Percentiles rank a stretch among this genome's conserved stretches.
Conservation (phyloP, 2,329 filamentous ascomycete species). For the Thielaviopsis musarum region DNA sequence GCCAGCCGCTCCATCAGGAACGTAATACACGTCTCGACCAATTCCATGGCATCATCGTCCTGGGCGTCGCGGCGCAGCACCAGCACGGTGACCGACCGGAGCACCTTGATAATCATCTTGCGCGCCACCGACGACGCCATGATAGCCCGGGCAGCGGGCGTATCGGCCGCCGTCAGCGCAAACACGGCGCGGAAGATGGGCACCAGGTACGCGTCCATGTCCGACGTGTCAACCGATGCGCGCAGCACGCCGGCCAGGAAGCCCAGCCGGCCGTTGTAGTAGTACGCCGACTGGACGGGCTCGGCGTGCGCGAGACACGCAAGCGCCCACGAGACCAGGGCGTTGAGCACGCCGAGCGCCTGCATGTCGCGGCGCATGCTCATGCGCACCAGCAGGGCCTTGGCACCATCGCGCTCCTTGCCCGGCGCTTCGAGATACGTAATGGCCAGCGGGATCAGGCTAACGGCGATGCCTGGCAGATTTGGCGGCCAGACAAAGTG, state of each 20-base stretch:
- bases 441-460: slow-evolving; percentile 54
- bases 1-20: slow-evolving; percentile 61
- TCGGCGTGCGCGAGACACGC: slow-evolving; percentile 31
- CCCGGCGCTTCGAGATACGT: slow-evolving; percentile 58
- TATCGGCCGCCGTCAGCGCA: slow-evolving; percentile 35
- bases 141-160: slow-evolving; percentile 33
- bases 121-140: slow-evolving; percentile 61
- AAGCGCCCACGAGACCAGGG: slow-evolving; percentile 56
- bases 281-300: slow-evolving; percentile 42
- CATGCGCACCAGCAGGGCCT: slow-evolving; percentile 61
- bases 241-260: slow-evolving; percentile 61
- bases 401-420: slow-evolving; percentile 83
- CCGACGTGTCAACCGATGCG: slow-evolving; percentile 53
- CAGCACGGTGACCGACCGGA: slow-evolving; percentile 56
- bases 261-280: slow-evolving; percentile 60
- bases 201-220: slow-evolving; percentile 50
- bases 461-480: slow-evolving; percentile 52
- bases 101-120: slow-evolving; percentile 72
- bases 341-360: slow-evolving; percentile 48
- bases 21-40: slow-evolving; percentile 68
- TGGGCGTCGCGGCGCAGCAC: slow-evolving; percentile 36
- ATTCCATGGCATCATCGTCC: slow-evolving; percentile 28
- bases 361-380: slow-evolving; percentile 84
- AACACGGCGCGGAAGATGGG: slow-evolving; percentile 50
- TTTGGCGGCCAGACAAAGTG: slow-evolving; percentile 39